phyloP scores from a whole-genome alignment of 352 stramenopile species.

The Globisporangium mamillatum region DNA sequence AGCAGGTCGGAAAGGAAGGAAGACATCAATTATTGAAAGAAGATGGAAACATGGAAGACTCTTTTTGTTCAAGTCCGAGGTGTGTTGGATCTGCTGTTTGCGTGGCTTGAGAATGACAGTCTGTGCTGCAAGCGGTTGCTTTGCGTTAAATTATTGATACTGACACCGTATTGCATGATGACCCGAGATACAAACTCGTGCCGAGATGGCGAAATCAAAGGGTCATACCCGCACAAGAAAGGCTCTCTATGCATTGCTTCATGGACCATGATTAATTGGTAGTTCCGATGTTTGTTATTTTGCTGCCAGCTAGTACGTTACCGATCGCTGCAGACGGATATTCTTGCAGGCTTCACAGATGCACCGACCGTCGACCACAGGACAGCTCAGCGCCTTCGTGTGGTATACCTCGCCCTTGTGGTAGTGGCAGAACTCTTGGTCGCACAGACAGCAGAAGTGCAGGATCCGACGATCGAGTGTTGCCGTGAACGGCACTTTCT shows the following conservation, averaged over 20 bases:
- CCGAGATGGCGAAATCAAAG: background rate
- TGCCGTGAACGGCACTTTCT: constrained; percentile 62
- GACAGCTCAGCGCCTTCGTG: constrained; percentile 75
- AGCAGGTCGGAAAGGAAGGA: background rate
- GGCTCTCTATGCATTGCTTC: background rate
- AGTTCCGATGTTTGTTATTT: background rate
- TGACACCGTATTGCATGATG: too few species aligned
- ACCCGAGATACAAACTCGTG: too few species aligned
- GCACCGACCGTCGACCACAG: constrained; percentile 73
- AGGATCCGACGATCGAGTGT: constrained; percentile 68
- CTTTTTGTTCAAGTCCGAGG: background rate
- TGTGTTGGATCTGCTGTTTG: background rate
- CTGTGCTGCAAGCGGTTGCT: background rate
- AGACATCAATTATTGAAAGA: constrained; percentile 3
- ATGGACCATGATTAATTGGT: background rate
- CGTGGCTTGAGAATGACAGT: background rate
- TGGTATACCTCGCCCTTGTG: constrained; percentile 80
- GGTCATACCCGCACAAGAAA: background rate
- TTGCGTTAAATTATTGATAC: background rate
- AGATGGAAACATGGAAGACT: background rate
- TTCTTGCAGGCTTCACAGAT: constrained; percentile 74
- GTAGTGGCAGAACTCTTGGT: constrained; percentile 81
- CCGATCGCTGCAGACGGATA: constrained; percentile 48
- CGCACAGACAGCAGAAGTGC: constrained; percentile 80
- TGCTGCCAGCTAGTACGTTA: constrained; percentile 32